These are phyloP conservation scores for Pugionium dolabratum DNA, from an alignment of 345 rosid genomes.

Conservation along the genomic window DNA sequence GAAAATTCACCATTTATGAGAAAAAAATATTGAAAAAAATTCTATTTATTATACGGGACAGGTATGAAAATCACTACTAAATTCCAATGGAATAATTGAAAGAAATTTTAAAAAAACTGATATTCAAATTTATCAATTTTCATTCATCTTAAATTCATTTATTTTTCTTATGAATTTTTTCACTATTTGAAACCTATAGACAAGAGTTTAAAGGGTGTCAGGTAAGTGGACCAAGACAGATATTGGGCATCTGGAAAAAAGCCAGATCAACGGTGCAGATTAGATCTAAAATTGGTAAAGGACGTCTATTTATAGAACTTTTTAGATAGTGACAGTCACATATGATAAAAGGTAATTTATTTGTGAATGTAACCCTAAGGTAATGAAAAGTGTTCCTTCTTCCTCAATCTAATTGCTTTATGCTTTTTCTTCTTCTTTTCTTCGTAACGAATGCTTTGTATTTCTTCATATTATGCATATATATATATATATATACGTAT, in stretches of 20 bases:
- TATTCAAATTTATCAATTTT: too few relatives aligned
- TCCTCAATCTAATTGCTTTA: neutral
- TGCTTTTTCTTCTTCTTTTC: too few relatives aligned
- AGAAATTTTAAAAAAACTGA: too few relatives aligned
- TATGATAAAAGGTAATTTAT: constrained; percentile 10
- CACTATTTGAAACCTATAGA: neutral
- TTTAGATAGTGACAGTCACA: constrained; percentile 24
- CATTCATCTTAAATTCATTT: neutral
- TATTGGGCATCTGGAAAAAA: neutral
- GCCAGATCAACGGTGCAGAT: constrained; percentile 22
- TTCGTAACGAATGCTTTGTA: neutral
- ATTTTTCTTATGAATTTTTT: neutral
- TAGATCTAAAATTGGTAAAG: neutral
- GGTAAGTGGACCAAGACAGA: constrained; percentile 1
- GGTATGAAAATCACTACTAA: too few relatives aligned
- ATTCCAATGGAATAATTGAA: too few relatives aligned
- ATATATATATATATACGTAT: constrained; percentile 14
- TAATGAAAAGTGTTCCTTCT: constrained; percentile 20
- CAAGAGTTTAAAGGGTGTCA: constrained; percentile 1
- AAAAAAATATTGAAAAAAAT: too few relatives aligned
- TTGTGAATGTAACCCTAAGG: neutral
- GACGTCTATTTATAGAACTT: constrained; percentile 3
- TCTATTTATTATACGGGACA: too few relatives aligned
- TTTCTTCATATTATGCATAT: constrained; percentile 14
- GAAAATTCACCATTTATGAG: neutral